Evolutionary conservation across 169 alveolate genomes (phyloP), one percentile per base, ranked within the genome.

Genomic region (Plasmodium sp.): DNA sequence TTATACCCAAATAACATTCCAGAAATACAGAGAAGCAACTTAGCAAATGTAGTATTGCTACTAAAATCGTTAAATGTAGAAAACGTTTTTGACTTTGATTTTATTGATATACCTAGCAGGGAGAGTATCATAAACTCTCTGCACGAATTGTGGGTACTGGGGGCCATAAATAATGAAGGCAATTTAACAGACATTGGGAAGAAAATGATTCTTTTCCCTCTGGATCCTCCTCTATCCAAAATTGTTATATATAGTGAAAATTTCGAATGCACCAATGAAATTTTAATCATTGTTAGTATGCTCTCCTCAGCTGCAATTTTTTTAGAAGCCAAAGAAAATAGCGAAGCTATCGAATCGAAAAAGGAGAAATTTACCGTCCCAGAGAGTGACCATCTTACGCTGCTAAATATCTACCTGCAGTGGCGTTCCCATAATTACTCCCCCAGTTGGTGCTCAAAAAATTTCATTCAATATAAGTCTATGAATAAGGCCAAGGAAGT

Each of bases 81-180:
- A 58, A 97, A 99, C 91, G 94, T 99, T 82, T 97, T 99, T 75
- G 98, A 98, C 81, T 99, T 99, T 95, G 99, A 99, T 97, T 99
- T 99, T 95, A 99, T 99, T 99, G 99, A 99, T 97, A 99, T 99
- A 5, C 99, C 99, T 16, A 99, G 99, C 7, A 97, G 97, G 84
- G 99, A 99, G 84, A 97, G 99, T n/a, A 99, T 99, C 41, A 94
- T 99, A 84, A 98, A 98, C 91, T 98, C 99, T 5, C 97, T 99
- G 99, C 99, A 98, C 96, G 99, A 99, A 95, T 97, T 99, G 58
- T 99, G 99, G 99, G 98, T 99, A 27, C 93, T 99, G 79, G 99
- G 99, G 34, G 99, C 99, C 22, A 96, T 99, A 12, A 99, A 98
- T 95, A 98, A 97, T 96, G 96, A 98, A 94, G 98, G 99, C 41